Evolutionary conservation across 2,329 filamentous ascomycete genomes (phyloP).

Genomic region (Kalaharituber pfeilii): DNA sequence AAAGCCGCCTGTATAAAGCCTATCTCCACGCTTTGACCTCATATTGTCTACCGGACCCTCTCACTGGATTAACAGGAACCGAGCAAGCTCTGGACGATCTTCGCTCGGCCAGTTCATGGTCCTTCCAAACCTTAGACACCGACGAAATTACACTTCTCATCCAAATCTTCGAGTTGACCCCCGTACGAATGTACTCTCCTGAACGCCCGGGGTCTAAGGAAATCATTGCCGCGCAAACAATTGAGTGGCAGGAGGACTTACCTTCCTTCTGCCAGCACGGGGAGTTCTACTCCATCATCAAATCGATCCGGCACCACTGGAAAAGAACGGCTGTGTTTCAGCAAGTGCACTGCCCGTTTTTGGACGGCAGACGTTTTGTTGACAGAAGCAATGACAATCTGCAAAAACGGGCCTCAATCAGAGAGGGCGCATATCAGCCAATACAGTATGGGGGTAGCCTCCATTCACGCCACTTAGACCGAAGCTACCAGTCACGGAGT

Average conservation of each 20-base stretch:
- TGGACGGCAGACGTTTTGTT: not conserved
- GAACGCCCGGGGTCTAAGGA: too few relatives aligned
- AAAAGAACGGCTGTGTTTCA: slow-evolving; percentile 15
- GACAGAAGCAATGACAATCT: not conserved
- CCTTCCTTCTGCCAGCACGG: slow-evolving; percentile 31
- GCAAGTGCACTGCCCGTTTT: slow-evolving; percentile 15
- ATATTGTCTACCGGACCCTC: slow-evolving; percentile 33
- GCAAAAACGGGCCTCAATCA: slow-evolving; percentile 17
- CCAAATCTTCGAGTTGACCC: not conserved
- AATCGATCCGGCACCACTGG: not conserved
- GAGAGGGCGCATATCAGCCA: not conserved
- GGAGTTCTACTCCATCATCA: slow-evolving; percentile 28
- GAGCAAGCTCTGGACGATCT: slow-evolving; percentile 38
- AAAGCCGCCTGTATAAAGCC: slow-evolving; percentile 36
- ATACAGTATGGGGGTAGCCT: not conserved
- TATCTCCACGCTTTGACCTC: slow-evolving; percentile 41
- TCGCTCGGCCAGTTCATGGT: slow-evolving; percentile 21
- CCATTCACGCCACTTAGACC: not conserved
- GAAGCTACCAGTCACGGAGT: not conserved
- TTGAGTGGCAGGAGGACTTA: slow-evolving; percentile 20
- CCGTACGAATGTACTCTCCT: not conserved
- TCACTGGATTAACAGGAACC: slow-evolving; percentile 36
- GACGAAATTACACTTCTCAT: not conserved
- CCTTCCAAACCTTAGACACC: not conserved
- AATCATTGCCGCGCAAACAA: slow-evolving; percentile 20